Conservation (phyloP, 192 early-diverging fungal species). For the Entomortierella parvispora region DNA sequence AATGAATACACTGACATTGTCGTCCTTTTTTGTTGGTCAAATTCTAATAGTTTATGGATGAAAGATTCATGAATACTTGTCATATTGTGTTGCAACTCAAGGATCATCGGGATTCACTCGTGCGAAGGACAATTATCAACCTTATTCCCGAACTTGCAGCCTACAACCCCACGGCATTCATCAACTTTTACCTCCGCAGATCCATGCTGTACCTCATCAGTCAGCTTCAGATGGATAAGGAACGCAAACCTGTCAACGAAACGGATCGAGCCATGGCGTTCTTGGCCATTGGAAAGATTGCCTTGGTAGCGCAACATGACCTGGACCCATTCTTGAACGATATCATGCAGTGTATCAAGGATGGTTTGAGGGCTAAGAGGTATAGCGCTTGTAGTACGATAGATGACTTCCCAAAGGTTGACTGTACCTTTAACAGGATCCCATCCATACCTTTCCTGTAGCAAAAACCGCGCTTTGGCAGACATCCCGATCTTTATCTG, state of each 20-base stretch:
- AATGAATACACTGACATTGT: background rate
- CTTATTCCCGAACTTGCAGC: conserved; percentile 85
- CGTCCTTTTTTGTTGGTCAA: conserved; percentile 2
- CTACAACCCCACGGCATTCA: conserved; percentile 79
- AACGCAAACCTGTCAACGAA: conserved; percentile 54
- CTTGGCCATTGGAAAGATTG: conserved; percentile 85
- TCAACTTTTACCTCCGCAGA: conserved; percentile 72
- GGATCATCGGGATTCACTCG: conserved; percentile 78
- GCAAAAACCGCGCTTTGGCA: conserved; percentile 53
- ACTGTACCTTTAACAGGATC: background rate
- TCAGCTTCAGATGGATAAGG: conserved; percentile 72
- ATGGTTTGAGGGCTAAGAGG: conserved; percentile 75
- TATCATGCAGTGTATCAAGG: conserved; percentile 80
- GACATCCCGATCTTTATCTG: conserved; percentile 79
- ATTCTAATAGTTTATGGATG: conserved; percentile 81
- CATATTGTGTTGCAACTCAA: conserved; percentile 80
- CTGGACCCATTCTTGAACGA: conserved; percentile 82
- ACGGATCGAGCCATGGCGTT: conserved; percentile 67
- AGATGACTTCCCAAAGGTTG: background rate
- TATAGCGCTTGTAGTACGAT: conserved; percentile 20
- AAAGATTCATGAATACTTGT: conserved; percentile 77
- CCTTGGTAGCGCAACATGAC: conserved; percentile 78
- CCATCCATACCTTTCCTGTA: background rate
- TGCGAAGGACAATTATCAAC: conserved; percentile 83
- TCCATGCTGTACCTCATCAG: conserved; percentile 80